Evolutionary conservation across 352 stramenopile genomes (phyloP), one percentile per base, ranked within the genome.

Genomic region (Stephanocyclus meneghinianus): DNA sequence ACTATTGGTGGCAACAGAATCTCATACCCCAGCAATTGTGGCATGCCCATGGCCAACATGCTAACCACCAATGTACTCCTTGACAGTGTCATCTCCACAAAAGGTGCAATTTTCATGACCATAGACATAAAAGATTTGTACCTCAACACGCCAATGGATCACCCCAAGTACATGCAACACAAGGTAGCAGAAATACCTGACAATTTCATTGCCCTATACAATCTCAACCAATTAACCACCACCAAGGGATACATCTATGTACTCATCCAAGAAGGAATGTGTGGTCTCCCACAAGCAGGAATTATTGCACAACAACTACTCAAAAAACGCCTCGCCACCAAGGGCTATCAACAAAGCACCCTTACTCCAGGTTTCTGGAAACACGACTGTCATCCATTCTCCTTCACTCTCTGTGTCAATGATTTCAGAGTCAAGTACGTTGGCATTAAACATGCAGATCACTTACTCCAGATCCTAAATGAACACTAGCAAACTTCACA

Each of bases 401-500:
- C 21, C 21, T 26, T 26, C 21, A 26, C 21, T 26, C 21, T 26
- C 21, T 26, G 21, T 26, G 21, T 26, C 21, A 26, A 26, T 26
- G 21, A 26, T 26, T 26, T 26, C 21, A 26, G 21, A 26, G 21
- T 26, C 21, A 26, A 26, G 21, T 26, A 26, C 21, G 21, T 26
- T 26, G 21, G 21, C 21, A 42, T 85, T 21, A 74, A 81, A 77
- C 35, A 83, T 59, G 74, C 51, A 8, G 30, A 74, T n/a, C 69
- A 81, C 60, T 64, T 86, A 15, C 8, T 71, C 0, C 21, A 26
- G 11, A 21, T 47, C 16, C 59, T 85, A n/a, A 32, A 75, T 47
- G 13, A 78, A 59, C 0, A 71, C 32, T 88, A 84, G 26, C 40
- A 60, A 40, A 35, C 8, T 35, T 11, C 55, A 40, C 76, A 53